Percentiles rank a stretch among this genome's conserved stretches.
Conservation (phyloP, 345 rosid genomes). For the Turnera subulata region DNA sequence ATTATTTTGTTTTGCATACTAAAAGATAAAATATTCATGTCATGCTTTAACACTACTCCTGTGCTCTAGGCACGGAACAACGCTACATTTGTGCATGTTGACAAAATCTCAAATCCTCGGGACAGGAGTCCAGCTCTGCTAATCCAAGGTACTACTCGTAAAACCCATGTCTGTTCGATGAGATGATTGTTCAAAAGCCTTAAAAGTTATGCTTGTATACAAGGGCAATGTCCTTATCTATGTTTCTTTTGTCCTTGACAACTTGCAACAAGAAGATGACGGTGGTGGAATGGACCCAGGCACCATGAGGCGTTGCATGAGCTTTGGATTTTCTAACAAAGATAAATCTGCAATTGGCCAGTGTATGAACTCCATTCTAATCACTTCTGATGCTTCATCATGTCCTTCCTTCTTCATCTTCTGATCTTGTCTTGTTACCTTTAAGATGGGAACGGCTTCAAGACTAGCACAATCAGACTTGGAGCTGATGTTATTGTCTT, state of each 20-base stretch:
- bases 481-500: conserved; percentile 94
- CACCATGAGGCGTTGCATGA: conserved; percentile 73
- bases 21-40: neutral
- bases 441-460: conserved; percentile 97
- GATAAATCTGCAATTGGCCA: conserved; percentile 66
- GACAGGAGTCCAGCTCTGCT: conserved; percentile 62
- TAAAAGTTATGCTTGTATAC: no score
- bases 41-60: neutral
- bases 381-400: conserved; percentile 8
- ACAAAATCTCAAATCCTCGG: conserved; percentile 63
- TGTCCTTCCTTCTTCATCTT: neutral
- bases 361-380: conserved; percentile 41
- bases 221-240: neutral
- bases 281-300: conserved; percentile 94
- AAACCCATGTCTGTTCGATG: no score
- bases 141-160: conserved; percentile 54
- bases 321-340: conserved; percentile 89
- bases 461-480: conserved; percentile 96
- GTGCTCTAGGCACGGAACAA: conserved; percentile 65
- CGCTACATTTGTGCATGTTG: conserved; percentile 80
- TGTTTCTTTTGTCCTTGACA: neutral
- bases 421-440: conserved; percentile 5
- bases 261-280: conserved; percentile 39
- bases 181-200: no score
- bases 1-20: no score